Conservation (phyloP, 2,329 filamentous ascomycete genomes). For the Aspergillus arachidicola region DNA sequence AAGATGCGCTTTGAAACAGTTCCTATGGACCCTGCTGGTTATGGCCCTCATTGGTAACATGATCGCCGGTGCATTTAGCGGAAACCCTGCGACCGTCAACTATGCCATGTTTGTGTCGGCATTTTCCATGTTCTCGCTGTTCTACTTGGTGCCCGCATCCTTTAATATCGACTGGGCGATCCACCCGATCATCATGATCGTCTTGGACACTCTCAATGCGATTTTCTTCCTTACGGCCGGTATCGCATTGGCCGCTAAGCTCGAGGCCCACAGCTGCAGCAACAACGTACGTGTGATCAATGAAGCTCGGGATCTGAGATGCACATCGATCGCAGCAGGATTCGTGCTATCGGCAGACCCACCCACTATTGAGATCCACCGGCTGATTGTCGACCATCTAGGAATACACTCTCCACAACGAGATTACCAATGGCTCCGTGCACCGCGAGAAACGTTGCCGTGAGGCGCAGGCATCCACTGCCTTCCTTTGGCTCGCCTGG, state of each 20-base stretch:
- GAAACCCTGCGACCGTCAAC: constrained; percentile 61
- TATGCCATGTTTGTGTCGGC: constrained; percentile 53
- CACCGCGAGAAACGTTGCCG: constrained; percentile 47
- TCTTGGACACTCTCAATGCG: constrained; percentile 50
- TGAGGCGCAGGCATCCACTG: constrained; percentile 53
- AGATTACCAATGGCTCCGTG: constrained; percentile 48
- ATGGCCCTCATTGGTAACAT: constrained; percentile 66
- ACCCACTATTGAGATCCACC: constrained; percentile 11
- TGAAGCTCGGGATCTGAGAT: neutral
- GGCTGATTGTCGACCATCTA: constrained; percentile 23
- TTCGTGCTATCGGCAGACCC: constrained; percentile 2
- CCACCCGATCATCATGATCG: constrained; percentile 47
- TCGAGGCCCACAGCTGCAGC: constrained; percentile 48
- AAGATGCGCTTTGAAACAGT: constrained; percentile 42
- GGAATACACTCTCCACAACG: constrained; percentile 46
- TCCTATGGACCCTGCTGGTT: constrained; percentile 62
- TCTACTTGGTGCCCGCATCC: constrained; percentile 51
- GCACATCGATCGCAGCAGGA: neutral
- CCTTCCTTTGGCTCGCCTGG: constrained; percentile 57
- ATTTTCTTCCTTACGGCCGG: constrained; percentile 53
- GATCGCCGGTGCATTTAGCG: constrained; percentile 55
- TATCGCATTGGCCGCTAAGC: constrained; percentile 51
- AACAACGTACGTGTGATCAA: constrained; percentile 43
- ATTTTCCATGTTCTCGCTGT: constrained; percentile 51
- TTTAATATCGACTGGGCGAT: constrained; percentile 43